phyloP scores from a whole-genome alignment of 352 stramenopile species.

The Phytophthora tentaculata region DNA sequence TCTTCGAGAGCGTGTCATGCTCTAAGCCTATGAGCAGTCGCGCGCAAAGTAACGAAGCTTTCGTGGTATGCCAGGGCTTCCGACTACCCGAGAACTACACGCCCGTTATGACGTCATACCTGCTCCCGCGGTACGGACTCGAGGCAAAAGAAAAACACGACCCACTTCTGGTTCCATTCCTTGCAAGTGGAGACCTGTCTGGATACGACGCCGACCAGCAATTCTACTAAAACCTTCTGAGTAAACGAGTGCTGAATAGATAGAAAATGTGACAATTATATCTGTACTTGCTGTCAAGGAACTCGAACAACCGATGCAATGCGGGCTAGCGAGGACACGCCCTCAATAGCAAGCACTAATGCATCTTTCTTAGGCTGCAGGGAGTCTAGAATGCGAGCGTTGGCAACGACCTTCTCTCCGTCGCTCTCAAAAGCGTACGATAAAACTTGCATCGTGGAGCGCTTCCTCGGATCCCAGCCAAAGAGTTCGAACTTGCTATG shows the following conservation, averaged over 20 bases:
- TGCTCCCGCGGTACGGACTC: conserved; percentile 72
- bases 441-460: conserved; percentile 28
- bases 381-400: conserved; percentile 51
- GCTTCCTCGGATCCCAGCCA: conserved; percentile 47
- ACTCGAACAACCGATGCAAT: conserved; percentile 48
- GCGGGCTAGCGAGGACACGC: conserved; percentile 40
- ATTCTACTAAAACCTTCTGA: conserved; percentile 43
- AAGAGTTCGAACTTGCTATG: conserved; percentile 27
- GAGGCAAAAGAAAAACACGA: conserved; percentile 56
- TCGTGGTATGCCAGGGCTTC: conserved; percentile 97
- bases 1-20: conserved; percentile 96
- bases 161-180: conserved; percentile 85
- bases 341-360: conserved; percentile 52
- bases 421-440: conserved; percentile 16
- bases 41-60: conserved; percentile 95
- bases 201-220: conserved; percentile 85
- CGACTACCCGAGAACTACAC: conserved; percentile 75
- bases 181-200: conserved; percentile 93
- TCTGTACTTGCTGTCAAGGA: conserved; percentile 29
- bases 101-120: conserved; percentile 88
- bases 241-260: conserved; percentile 15
- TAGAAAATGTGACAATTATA: conserved; percentile 16
- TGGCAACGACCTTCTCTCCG: conserved; percentile 32
- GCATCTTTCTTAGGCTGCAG: conserved; percentile 53
- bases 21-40: conserved; percentile 98